Percentiles rank a stretch among this genome's conserved stretches.
Conservation (phyloP, 2,329 filamentous ascomycete species). For the Claviceps cyperi region DNA sequence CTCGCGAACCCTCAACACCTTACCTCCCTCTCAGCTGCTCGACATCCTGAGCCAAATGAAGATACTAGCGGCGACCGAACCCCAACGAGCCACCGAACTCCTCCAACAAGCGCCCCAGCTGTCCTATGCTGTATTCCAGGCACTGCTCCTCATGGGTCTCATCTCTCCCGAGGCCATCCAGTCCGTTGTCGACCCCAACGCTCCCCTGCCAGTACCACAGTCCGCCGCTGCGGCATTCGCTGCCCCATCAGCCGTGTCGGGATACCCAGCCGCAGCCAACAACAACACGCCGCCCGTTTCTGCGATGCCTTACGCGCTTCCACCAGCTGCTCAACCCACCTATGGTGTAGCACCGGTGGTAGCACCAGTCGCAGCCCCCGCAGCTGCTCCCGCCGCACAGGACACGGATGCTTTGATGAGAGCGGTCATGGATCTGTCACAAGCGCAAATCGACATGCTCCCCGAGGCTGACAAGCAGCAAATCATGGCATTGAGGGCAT, state of each 20-base stretch:
- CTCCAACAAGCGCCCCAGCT: constrained; percentile 83
- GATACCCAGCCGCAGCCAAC: constrained; percentile 22
- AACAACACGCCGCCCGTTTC: constrained; percentile 35
- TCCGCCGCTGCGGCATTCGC: constrained; percentile 20
- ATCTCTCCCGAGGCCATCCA: constrained; percentile 74
- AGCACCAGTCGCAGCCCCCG: constrained; percentile 16
- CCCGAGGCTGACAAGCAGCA: constrained; percentile 63
- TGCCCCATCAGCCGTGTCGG: constrained; percentile 17
- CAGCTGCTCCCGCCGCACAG: constrained; percentile 16
- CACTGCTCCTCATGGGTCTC: constrained; percentile 80
- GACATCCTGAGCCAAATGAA: constrained; percentile 95
- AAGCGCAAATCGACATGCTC: constrained; percentile 65
- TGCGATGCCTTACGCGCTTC: constrained; percentile 30
- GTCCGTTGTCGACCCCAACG: constrained; percentile 57
- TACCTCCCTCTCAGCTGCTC: constrained; percentile 78
- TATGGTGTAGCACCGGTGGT: constrained; percentile 20
- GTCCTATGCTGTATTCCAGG: constrained; percentile 88
- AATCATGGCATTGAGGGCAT: constrained; percentile 61
- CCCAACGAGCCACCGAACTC: constrained; percentile 70
- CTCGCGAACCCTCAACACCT: constrained; percentile 73
- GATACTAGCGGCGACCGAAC: constrained; percentile 66
- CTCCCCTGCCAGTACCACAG: constrained; percentile 21
- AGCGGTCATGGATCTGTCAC: constrained; percentile 67
- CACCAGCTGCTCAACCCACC: constrained; percentile 19
- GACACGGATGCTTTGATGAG: constrained; percentile 63